Base-by-base conservation (phyloP, 1,139 yeast genomes). In the Eremothecium coryli region DNA sequence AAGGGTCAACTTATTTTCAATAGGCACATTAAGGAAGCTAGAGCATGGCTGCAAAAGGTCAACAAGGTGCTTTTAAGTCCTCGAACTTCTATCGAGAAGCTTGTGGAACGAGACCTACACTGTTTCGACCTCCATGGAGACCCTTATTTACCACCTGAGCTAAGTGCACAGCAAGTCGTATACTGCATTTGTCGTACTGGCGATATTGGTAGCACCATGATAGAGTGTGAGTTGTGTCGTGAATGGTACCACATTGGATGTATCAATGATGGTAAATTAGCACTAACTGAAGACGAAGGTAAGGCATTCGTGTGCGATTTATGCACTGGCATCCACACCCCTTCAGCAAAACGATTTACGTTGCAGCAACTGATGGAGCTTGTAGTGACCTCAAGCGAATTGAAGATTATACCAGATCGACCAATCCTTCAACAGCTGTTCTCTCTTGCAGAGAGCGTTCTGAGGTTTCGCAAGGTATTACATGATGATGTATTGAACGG, bases 181-280 rank as follows among this genome's bases (percentile, higher is more conserved):
- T 82, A 77, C 51, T 84, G 95, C 53, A 58, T 78, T 33, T 84
- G 95, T 56, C 70, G 93, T 28, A 71, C 68, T 38, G 61, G 64
- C 15, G 93, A 82, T 48, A 68, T 66, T 38, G 90, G 86, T 2
- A 50, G 60, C 29, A 64, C 71, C 0, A 82, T 84, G 93, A 71
- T 82, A 32, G 84, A 77, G 46, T 85, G 95, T 59, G 93, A 80
- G 42, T 56, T 56, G 18, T 84, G 95, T 55, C 69, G 72, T 34
- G 93, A 82, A 50, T 81, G 93, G 93, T 84, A 74, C 52, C 94
- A 84, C 52, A 70, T 71, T 33, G 64, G 62, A 23, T 85, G 95
- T 58, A 64, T 84, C 26, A 68, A 68, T 38, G 50, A 61, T 46
- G 66, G 55, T 33, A 58, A 52, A 39, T 57, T 51, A 43, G 48